phyloP scores from a whole-genome alignment of 1,139 yeast genomes.

The Kodamaea fungicola region DNA sequence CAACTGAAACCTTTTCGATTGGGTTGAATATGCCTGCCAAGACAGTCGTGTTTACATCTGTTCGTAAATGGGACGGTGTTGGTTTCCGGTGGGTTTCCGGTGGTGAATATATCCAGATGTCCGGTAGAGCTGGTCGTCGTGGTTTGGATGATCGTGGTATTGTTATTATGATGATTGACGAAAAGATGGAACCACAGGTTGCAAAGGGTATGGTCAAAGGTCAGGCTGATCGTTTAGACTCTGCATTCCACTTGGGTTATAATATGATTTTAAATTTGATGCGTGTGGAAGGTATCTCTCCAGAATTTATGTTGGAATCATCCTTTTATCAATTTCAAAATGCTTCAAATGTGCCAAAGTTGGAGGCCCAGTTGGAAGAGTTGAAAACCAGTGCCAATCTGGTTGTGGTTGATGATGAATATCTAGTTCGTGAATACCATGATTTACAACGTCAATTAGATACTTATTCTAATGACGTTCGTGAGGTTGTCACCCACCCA shows the following conservation, averaged over 20 bases:
- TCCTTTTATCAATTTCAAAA: conserved; percentile 96
- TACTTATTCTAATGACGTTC: conserved; percentile 70
- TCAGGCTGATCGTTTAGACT: conserved; percentile 92
- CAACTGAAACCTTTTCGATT: conserved; percentile 97
- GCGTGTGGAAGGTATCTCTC: conserved; percentile 97
- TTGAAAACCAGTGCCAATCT: conserved; percentile 47
- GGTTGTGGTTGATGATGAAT: conserved; percentile 77
- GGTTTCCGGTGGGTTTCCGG: conserved; percentile 99
- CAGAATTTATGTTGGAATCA: conserved; percentile 92
- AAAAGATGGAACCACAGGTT: conserved; percentile 98
- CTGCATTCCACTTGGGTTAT: conserved; percentile 95
- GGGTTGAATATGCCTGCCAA: conserved; percentile 98
- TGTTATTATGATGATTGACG: conserved; percentile 98
- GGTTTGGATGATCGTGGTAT: conserved; percentile 98
- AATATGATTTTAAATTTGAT: conserved; percentile 93
- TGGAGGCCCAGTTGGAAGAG: conserved; percentile 62
- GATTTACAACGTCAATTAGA: conserved; percentile 72
- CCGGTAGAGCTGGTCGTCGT: conserved; percentile 99
- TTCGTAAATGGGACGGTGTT: conserved; percentile 96
- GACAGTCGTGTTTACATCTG: conserved; percentile 96
- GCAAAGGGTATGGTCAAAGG: conserved; percentile 99
- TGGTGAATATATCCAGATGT: conserved; percentile 99
- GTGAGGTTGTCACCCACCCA: conserved; percentile 89
- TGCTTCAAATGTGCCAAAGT: conserved; percentile 80
- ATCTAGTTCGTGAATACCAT: conserved; percentile 72